These are phyloP conservation scores for Pontederia crassipes DNA, from an alignment of 176 grass and related monocot species.

Conservation along the genomic window DNA sequence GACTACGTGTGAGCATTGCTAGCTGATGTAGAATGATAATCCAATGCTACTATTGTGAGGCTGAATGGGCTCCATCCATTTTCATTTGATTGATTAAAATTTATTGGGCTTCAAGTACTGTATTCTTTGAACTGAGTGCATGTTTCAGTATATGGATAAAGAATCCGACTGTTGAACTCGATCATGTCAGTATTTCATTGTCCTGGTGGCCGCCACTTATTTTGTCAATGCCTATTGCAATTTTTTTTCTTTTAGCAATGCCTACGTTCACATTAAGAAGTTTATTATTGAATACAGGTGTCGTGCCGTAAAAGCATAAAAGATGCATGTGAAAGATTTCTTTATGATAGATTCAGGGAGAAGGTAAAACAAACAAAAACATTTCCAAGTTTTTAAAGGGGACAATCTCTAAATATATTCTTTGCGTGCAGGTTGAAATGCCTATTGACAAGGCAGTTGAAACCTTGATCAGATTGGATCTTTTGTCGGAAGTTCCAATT, in stretches of 20 bases:
- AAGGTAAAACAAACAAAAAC: conserved; percentile 30
- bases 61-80: too few species aligned
- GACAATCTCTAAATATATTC: not conserved
- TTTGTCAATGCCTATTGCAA: not conserved
- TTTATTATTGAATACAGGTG: conserved; percentile 30
- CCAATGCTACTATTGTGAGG: too few species aligned
- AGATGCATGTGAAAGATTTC: conserved; percentile 52
- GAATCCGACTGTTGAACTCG: too few species aligned
- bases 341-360: conserved; percentile 68
- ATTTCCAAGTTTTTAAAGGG: conserved; percentile 2
- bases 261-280: not conserved
- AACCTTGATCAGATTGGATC: conserved; percentile 52
- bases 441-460: conserved; percentile 78
- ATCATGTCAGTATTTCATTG: too few species aligned
- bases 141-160: too few species aligned
- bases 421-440: conserved; percentile 73
- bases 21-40: too few species aligned
- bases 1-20: too few species aligned
- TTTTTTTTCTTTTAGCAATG: not conserved
- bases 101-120: too few species aligned
- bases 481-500: conserved; percentile 47
- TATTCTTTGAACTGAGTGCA: too few species aligned
- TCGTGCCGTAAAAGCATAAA: conserved; percentile 45
- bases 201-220: too few species aligned
- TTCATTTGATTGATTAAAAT: too few species aligned